These are phyloP conservation scores for Phaseolus lunatus DNA, from an alignment of 306 rosid species.

Conservation along the genomic window DNA sequence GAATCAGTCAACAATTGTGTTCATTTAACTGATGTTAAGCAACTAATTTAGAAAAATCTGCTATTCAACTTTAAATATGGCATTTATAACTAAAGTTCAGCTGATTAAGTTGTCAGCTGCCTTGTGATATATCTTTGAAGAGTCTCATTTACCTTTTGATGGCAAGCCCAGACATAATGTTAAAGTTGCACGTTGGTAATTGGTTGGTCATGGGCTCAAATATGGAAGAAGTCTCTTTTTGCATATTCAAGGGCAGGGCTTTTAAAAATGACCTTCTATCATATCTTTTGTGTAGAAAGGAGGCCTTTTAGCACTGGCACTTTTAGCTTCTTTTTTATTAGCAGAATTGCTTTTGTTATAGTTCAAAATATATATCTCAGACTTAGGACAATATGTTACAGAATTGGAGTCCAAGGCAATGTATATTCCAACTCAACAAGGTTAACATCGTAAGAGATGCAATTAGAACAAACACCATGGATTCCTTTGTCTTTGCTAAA, in stretches of 20 bases:
- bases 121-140: background rate
- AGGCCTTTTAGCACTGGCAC: background rate
- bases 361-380: background rate
- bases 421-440: slow-evolving; percentile 16
- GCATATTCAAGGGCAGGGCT: background rate
- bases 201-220: too few species aligned
- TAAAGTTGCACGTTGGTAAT: too few species aligned
- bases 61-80: slow-evolving; percentile 16
- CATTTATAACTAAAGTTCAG: slow-evolving; percentile 14
- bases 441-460: background rate
- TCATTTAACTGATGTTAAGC: slow-evolving; percentile 12
- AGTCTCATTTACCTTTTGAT: background rate
- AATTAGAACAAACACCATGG: slow-evolving; percentile 19
- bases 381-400: background rate
- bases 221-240: background rate
- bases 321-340: background rate
- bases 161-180: background rate
- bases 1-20: background rate
- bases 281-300: too few species aligned
- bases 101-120: slow-evolving; percentile 11
- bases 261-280: background rate
- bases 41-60: background rate
- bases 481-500: slow-evolving; percentile 6
- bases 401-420: background rate
- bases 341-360: background rate